Evolutionary conservation across 1,284 basidiomycete species (phyloP).

Genomic region (Leucocoprinus gongylophorus): DNA sequence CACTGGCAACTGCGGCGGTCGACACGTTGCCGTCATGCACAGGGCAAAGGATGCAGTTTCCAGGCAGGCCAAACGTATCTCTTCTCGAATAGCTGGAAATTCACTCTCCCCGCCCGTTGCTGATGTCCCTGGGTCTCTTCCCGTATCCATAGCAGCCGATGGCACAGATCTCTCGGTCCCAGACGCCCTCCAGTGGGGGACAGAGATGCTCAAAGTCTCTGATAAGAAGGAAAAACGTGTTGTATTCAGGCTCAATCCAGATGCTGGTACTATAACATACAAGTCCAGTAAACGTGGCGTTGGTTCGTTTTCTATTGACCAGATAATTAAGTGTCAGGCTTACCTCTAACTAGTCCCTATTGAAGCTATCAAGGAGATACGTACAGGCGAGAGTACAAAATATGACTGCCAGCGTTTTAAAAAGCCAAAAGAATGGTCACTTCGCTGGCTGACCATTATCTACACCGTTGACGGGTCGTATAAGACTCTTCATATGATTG

Average conservation of each 20-base stretch:
- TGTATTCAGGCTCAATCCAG: conserved; percentile 69
- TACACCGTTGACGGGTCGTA: conserved; percentile 76
- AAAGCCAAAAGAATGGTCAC: conserved; percentile 48
- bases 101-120: not conserved
- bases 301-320: conserved; percentile 45
- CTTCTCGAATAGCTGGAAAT: not conserved
- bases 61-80: conserved; percentile 6
- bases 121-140: conserved; percentile 9
- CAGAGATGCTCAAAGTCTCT: conserved; percentile 84
- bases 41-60: conserved; percentile 9
- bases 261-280: conserved; percentile 80
- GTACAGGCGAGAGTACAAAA: conserved; percentile 69
- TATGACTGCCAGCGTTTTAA: conserved; percentile 78
- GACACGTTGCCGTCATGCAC: not conserved
- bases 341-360: conserved; percentile 61
- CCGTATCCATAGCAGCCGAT: conserved; percentile 11
- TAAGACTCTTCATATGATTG: conserved; percentile 90
- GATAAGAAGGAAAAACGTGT: conserved; percentile 76
- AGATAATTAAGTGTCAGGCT: not conserved
- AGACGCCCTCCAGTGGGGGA: conserved; percentile 47
- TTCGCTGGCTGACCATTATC: conserved; percentile 73
- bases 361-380: conserved; percentile 87
- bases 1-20: no score
- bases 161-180: conserved; percentile 24
- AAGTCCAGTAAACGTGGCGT: conserved; percentile 72